phyloP scores from a whole-genome alignment of 129 eudicot species.

The Saposhnikovia divaricata region DNA sequence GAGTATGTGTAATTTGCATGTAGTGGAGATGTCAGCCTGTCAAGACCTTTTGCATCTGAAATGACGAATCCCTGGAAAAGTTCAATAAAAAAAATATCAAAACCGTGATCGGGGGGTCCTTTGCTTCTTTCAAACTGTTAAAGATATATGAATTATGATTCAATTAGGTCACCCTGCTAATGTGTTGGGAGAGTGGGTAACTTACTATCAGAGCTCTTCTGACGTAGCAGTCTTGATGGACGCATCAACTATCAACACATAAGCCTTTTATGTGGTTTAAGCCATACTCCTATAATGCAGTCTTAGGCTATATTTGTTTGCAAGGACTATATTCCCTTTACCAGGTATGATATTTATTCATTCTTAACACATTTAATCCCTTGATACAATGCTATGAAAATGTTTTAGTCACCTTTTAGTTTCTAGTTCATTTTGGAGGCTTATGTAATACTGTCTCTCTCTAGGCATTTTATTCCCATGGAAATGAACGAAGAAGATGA shows the following conservation, averaged over 20 bases:
- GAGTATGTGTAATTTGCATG: constrained; percentile 3
- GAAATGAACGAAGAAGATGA: background rate
- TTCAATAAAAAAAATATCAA: background rate
- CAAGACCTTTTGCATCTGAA: background rate
- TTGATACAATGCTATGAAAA: background rate
- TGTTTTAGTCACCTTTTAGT: background rate
- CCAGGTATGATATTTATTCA: background rate
- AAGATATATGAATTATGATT: background rate
- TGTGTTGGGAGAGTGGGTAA: background rate
- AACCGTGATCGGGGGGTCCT: background rate
- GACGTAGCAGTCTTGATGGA: background rate
- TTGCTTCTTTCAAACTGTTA: background rate
- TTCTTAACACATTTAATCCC: background rate
- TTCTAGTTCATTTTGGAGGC: background rate
- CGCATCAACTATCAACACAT: background rate
- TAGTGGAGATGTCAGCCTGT: background rate
- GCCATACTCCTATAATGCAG: background rate
- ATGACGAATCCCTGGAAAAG: background rate
- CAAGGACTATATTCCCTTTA: background rate
- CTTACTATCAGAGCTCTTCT: background rate
- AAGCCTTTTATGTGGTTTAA: background rate
- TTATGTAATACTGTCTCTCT: background rate
- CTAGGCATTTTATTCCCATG: background rate
- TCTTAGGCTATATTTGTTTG: background rate
- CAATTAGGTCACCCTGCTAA: background rate